Base-by-base conservation (phyloP, 495 filamentous ascomycete genomes). In the Penicillium steckii region DNA sequence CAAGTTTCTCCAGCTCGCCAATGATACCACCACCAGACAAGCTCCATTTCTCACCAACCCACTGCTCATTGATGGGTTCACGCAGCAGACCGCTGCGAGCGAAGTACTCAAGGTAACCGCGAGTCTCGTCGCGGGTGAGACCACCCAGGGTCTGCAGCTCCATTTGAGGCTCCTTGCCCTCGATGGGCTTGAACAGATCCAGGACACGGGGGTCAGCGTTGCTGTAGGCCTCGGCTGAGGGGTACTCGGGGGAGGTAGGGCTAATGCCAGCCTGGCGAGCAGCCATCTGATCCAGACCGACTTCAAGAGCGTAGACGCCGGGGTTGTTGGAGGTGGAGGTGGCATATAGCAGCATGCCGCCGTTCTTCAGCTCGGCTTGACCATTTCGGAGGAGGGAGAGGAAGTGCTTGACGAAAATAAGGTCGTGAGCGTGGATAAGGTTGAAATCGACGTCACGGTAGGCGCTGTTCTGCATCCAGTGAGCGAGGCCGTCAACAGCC, bases 21-120 rank as follows among this genome's bases (percentile, higher is more conserved):
- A 96, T 75, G 45, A 92, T 76, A n/a, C 91, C 91, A 52, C 81
- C 80, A 17, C 90, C 89, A 52, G 86, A 83, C 60, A 97, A 55
- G 46, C 82, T 85, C 89, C 90, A 96, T 74, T 88, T 89, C 79
- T 96, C 90, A 32, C 79, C 77, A 24, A 97, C 89, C 54, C 78
- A 80, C 56, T 73, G 71, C 65, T 93, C 86, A 58, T 87, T 86
- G 35, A 96, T 76, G 38, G 67, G 72, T 48, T 80, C 68, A 46
- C 87, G 81, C 62, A 95, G 65, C 59, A 97, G 73, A 15, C 94
- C 94, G 67, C 90, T 95, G 21, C 77, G 80, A 3, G 89, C 92
- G 72, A 91, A 97, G 71, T 97, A 97, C 76, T 97, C 94, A 83
- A 97, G 83, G 57, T 94, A 74, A 1, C 81, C 78, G 47, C 87